Base-by-base conservation (phyloP, 352 stramenopile species). In the Phytophthora tubulina region DNA sequence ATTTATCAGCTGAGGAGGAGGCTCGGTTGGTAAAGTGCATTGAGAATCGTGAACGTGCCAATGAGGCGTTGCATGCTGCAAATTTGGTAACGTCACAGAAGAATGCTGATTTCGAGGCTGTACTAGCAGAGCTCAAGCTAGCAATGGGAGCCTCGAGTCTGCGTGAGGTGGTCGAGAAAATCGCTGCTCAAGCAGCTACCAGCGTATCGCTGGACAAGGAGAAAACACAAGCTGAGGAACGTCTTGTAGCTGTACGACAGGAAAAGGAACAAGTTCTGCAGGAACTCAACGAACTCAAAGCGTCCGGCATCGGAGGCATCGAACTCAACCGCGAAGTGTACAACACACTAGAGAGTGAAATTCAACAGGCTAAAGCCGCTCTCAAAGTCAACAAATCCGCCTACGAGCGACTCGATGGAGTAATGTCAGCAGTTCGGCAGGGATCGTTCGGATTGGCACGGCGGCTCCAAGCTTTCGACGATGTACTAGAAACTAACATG, bases 281-380 rank as follows among this genome's bases (percentile, higher is more conserved):
- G 44, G 67, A 75, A 13, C 78, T 94, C 7, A 93, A 94, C 31
- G 88, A 94, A 41, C 82, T 96, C 56, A 96, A 96, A 60, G 86
- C 86, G 1, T 94, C 86, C 2, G 86, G 86, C 10, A 90, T 91
- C 38, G 86, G 86, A 51, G 84, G 80, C 33, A 92, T 92, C 15
- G 85, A 93, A 53, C 80, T 95, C 55, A 93, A 92, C 11, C 85
- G 87, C 9, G 87, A 95, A 68, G 85, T 94, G 36, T 94, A 92
- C 73, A 94, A 92, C 56, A 87, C 84, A 11, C 72, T 94, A 9
- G 86, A 94, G 50, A 86, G 69, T 52, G 86, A 94, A 56, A 93
- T 95, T 64, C 82, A 89, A 61, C 82, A 92, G 38, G 82, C 84
- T 7, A 91, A 93, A 56, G 80, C 78, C 17, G 77, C 81, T 3